phyloP scores from a whole-genome alignment of 2,329 filamentous ascomycete species.

The Botrytis squamosa region DNA sequence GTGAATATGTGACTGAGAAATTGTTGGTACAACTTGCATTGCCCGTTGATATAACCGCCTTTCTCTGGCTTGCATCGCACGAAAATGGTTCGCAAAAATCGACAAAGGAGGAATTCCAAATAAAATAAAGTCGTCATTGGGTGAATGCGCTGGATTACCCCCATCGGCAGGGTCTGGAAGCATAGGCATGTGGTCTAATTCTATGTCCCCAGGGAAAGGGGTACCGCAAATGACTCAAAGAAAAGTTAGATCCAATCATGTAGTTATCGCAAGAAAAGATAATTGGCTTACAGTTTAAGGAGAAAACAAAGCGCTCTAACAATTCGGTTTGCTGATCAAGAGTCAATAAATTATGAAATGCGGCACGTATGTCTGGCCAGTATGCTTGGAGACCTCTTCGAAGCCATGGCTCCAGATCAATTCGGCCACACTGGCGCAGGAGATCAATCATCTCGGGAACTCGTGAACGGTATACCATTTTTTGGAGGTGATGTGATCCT shows the following conservation, averaged over 20 bases:
- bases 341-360: not conserved
- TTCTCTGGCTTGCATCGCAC: not conserved
- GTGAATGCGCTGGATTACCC: rapidly evolving
- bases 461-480: not conserved
- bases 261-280: not conserved
- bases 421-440: not conserved
- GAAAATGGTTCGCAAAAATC: not conserved
- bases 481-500: not conserved
- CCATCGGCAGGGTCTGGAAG: not conserved
- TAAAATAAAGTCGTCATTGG: not conserved
- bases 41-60: not conserved
- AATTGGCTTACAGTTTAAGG: not conserved
- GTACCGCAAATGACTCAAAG: not conserved
- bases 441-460: not conserved
- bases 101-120: not conserved
- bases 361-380: not conserved
- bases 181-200: not conserved
- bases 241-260: not conserved
- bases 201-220: not conserved
- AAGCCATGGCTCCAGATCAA: not conserved
- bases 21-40: not conserved
- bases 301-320: not conserved
- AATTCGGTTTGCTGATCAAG: not conserved
- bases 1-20: too few relatives aligned
- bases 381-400: not conserved